Conservation (phyloP, 75 land plant genomes). For the Selaginella tamariscina region DNA sequence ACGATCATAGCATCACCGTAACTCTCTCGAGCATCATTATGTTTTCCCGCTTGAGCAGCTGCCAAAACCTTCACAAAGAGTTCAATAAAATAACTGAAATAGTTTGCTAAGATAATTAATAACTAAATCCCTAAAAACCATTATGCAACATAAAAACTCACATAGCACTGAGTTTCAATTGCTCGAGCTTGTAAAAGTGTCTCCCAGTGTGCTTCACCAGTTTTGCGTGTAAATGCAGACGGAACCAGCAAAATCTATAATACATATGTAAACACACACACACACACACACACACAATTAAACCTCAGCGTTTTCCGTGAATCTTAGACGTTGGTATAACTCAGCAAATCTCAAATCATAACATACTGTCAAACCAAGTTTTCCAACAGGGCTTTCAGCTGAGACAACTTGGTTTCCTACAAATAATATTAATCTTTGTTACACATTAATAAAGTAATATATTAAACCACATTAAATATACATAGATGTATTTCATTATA, state of each 20-base stretch:
- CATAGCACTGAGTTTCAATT: constrained; percentile 96
- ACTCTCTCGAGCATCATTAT: constrained; percentile 86
- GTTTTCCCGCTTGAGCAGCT: constrained; percentile 90
- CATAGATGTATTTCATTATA: neutral
- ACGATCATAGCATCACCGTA: constrained; percentile 87
- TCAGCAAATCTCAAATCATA: constrained; percentile 97
- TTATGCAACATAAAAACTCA: constrained; percentile 30
- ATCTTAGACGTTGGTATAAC: constrained; percentile 71
- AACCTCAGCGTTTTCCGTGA: constrained; percentile 70
- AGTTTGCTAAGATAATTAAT: neutral
- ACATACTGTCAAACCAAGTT: constrained; percentile 80
- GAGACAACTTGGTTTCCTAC: constrained; percentile 66
- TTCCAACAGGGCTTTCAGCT: constrained; percentile 77
- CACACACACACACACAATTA: neutral
- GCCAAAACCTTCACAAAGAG: constrained; percentile 59
- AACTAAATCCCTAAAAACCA: no score
- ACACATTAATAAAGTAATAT: neutral
- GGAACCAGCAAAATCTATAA: constrained; percentile 77
- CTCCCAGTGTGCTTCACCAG: constrained; percentile 98
- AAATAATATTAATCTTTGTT: neutral
- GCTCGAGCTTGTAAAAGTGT: constrained; percentile 95
- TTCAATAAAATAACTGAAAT: neutral
- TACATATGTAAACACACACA: neutral
- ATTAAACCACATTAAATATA: neutral
- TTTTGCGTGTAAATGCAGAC: constrained; percentile 77